A percentile compares a stretch with the other conserved stretches of the same genome.
phyloP scores from a whole-genome alignment of 306 rosid species.

The Astragalus membranaceus region DNA sequence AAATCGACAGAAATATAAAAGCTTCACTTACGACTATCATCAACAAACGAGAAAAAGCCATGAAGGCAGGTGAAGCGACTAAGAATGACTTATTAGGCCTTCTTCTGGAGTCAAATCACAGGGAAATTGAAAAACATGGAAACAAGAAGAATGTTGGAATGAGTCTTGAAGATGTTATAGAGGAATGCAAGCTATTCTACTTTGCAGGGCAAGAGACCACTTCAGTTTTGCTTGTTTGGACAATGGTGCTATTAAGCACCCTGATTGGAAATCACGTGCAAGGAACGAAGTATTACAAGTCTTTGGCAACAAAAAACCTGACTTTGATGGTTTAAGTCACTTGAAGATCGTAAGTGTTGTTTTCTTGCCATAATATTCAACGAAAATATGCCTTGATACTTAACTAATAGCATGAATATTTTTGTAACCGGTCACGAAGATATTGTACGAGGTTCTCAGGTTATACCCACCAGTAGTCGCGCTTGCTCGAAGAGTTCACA shows the following conservation, averaged over 20 bases:
- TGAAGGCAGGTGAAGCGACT: conserved; percentile 26
- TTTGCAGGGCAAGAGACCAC: conserved; percentile 4
- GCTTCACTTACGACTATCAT: conserved; percentile 20
- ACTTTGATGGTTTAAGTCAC: conserved; percentile 7
- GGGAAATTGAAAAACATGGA: conserved; percentile 16
- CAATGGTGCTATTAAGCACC: neutral
- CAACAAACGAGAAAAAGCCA: conserved; percentile 21
- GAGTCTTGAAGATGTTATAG: conserved; percentile 35
- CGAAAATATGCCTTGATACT: neutral
- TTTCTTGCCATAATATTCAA: neutral
- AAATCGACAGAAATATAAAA: neutral
- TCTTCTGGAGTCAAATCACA: conserved; percentile 5
- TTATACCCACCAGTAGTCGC: conserved; percentile 30
- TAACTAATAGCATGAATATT: neutral
- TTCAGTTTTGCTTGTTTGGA: conserved; percentile 6
- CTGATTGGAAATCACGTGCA: neutral
- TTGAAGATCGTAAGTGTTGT: conserved; percentile 47
- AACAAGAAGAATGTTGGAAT: conserved; percentile 33
- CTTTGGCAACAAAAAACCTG: neutral
- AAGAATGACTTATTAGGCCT: conserved; percentile 14
- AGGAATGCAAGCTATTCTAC: conserved; percentile 1
- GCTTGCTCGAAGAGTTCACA: neutral
- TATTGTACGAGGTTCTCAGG: conserved; percentile 46
- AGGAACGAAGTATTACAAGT: neutral
- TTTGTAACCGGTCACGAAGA: conserved; percentile 39